Evolutionary conservation across 1,284 basidiomycete genomes (phyloP).

Genomic region (Sutorius eximius): DNA sequence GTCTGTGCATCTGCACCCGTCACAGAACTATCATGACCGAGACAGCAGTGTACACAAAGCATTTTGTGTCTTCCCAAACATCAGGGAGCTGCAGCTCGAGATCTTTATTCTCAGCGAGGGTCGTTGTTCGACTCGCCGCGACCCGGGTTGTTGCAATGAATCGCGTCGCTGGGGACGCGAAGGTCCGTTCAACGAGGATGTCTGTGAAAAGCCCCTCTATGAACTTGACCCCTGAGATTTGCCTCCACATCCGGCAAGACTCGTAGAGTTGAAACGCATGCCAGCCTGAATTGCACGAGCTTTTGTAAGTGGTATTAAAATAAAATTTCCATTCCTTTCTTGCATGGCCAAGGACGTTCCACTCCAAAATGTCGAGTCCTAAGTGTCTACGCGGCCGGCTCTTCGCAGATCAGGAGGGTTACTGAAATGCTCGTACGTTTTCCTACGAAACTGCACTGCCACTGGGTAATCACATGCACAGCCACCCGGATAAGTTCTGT

Average conservation of each 20-base stretch:
- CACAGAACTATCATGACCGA: not conserved
- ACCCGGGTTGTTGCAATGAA: not conserved
- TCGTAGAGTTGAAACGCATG: too few species aligned
- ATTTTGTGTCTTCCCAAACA: not conserved
- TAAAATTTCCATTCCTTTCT: not conserved
- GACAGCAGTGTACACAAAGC: not conserved
- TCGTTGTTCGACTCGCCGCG: not conserved
- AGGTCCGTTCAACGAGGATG: not conserved
- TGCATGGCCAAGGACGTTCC: not conserved
- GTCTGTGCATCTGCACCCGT: not conserved
- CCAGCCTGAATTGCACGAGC: too few species aligned
- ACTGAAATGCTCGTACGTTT: not conserved
- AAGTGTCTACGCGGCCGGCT: too few species aligned
- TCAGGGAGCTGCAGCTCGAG: too few species aligned
- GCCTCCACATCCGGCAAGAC: not conserved
- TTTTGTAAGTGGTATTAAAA: too few species aligned
- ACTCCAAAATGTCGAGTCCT: too few species aligned
- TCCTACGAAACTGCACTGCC: too few species aligned
- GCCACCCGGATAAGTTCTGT: conserved; percentile 2
- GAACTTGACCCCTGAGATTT: not conserved
- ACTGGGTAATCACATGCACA: conserved; percentile 1
- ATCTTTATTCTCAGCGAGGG: not conserved
- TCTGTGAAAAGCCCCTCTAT: not conserved
- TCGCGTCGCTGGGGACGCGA: not conserved
- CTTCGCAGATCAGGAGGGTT: not conserved